A percentile compares a stretch with the other conserved stretches of the same genome.
These are phyloP conservation scores for Dactylellina cionopaga DNA, from an alignment of 2,329 filamentous ascomycete species.

Conservation along the genomic window DNA sequence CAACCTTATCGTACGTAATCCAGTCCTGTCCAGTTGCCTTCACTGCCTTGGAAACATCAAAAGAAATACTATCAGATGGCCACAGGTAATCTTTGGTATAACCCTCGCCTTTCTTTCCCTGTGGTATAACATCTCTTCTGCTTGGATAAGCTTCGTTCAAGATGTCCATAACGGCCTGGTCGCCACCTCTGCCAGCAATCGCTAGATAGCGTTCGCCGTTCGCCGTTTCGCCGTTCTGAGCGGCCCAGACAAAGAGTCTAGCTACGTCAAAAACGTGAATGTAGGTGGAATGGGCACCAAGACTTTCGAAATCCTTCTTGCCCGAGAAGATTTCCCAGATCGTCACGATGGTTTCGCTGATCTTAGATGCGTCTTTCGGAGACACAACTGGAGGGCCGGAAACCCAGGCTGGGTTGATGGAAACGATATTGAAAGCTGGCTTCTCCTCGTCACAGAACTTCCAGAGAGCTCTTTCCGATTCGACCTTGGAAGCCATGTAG, in stretches of 20 bases:
- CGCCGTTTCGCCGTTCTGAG: conserved; percentile 59
- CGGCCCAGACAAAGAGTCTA: conserved; percentile 60
- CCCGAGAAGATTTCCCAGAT: conserved; percentile 61
- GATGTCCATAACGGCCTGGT: conserved; percentile 63
- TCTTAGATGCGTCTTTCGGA: conserved; percentile 57
- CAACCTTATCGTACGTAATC: conserved; percentile 53
- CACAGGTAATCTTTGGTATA: conserved; percentile 57
- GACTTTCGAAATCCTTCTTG: conserved; percentile 54
- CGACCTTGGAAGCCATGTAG: conserved; percentile 69
- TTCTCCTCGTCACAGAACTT: conserved; percentile 64
- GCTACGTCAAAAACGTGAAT: conserved; percentile 65
- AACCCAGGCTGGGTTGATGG: conserved; percentile 62
- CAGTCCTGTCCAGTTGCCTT: conserved; percentile 57
- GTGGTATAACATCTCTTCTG: conserved; percentile 59
- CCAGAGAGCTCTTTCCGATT: conserved; percentile 76
- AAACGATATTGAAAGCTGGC: conserved; percentile 61
- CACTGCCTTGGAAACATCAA: conserved; percentile 58
- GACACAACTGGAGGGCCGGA: conserved; percentile 61
- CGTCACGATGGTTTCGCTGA: conserved; percentile 59
- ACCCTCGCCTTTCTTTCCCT: conserved; percentile 61
- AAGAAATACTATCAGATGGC: conserved; percentile 48
- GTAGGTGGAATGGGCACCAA: conserved; percentile 56
- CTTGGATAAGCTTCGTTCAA: conserved; percentile 60
- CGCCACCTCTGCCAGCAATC: conserved; percentile 57
- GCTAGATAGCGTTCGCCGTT: conserved; percentile 63